Base-by-base conservation (phyloP, 192 early-diverging fungal species). In the Coemansia aciculifera region DNA sequence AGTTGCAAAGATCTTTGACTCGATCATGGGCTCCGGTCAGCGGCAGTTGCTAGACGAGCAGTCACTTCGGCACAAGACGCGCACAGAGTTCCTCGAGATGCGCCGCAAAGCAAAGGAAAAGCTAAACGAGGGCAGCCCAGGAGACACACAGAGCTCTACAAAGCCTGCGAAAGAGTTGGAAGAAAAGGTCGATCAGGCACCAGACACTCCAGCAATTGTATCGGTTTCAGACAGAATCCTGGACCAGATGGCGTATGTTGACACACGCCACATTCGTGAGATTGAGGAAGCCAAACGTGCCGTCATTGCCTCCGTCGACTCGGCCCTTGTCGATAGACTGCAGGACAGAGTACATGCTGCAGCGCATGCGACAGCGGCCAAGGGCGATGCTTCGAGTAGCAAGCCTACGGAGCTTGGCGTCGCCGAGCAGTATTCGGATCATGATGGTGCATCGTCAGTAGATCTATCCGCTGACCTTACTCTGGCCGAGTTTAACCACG, bases 401-500 rank as follows among this genome's bases (percentile, higher is more conserved):
- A 54, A 29, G 6, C 19, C 19, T 23, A n/a, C 48, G 5, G 63
- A 65, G 1, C 51, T 54, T 54, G 11, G 24, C 27, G 51, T 54
- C 51, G 24, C 51, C 23, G 27, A 54, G 51, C 51, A 54, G 12
- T 12, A 54, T 4, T 29, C 51, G 13, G 27, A 29, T 13, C 51
- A 15, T 29, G 48, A 38, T 10, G 48, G 32, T 1, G 49, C 34
- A 19, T 21, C 17, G 24, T 5, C 48, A 34, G 36, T 40, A 21
- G 52, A 54, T 43, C 24, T 68, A 17, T 64, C 46, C 12, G 64
- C 75, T 0, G 71, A 65, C 64, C 51, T 83, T 52, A 44, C 68
- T 21, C 13, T 73, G 10, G 51, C 48, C 19, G 72, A 83, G 34
- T 89, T 87, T 60, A 86, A 87, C 63, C 71, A 85, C 23, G 78